phyloP scores from a whole-genome alignment of 2,329 filamentous ascomycete species.

The Diaporthe citri region DNA sequence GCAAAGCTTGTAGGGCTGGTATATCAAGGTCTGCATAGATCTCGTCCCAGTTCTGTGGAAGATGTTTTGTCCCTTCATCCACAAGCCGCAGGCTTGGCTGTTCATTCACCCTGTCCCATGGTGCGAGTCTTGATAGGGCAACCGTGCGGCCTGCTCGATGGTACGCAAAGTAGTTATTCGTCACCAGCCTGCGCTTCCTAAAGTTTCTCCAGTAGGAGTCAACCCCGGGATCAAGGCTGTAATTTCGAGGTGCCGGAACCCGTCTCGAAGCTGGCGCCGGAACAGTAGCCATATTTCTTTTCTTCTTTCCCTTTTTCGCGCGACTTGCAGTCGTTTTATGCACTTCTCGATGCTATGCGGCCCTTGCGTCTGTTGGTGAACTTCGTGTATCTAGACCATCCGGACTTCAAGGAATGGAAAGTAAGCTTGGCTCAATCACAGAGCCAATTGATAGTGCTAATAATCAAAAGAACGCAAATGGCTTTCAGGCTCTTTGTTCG shows the following conservation, averaged over 20 bases:
- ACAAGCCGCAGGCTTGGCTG: slow-evolving; percentile 1
- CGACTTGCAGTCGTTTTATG: neutral
- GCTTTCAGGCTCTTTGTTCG: neutral
- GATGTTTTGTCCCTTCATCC: neutral
- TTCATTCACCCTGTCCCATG: slow-evolving; percentile 2
- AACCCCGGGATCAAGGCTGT: neutral
- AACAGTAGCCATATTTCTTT: neutral
- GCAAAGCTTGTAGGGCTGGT: neutral
- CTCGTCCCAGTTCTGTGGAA: neutral
- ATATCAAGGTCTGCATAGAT: slow-evolving; percentile 2
- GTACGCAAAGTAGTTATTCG: slow-evolving; percentile 9
- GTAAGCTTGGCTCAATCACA: neutral
- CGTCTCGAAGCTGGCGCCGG: slow-evolving; percentile 1
- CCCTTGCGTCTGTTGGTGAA: neutral
- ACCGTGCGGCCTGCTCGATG: neutral
- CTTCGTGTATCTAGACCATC: neutral
- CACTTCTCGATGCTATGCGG: neutral
- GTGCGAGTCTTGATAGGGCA: neutral
- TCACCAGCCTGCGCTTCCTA: neutral
- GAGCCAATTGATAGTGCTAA: no score
- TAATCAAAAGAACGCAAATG: neutral
- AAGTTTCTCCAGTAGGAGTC: neutral
- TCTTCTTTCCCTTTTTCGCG: no score
- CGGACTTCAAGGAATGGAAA: neutral
- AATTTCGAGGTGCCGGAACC: neutral